Evolutionary conservation across 768 basidiomycete species (phyloP), one percentile per base, ranked within the genome.

Genomic region (Daedaleopsis nitida): DNA sequence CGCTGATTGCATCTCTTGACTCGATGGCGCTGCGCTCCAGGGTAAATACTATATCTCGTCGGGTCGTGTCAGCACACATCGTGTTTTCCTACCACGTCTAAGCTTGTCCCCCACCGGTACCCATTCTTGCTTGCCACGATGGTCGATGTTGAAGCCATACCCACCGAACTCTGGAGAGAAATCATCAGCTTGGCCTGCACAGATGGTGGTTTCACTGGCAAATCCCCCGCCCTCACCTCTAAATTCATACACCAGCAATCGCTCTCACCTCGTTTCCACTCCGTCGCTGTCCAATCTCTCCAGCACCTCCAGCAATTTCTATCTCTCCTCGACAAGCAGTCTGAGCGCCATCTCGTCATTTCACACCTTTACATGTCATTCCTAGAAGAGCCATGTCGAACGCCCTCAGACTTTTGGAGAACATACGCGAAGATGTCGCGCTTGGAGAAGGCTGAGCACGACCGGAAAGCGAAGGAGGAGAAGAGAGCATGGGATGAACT

Each of bases 151-250:
- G 9, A 16, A 16, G 16, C 16, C 43, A 44, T 44, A 16, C 43
- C 43, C 19, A 19, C 43, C 19, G 43, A 44, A 19, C 43, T 44
- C 16, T 44, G 43, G 43, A 16, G 14, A 5, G 16, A 44, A 19
- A 53, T 53, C 35, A 9, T 13, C 8, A 32, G 3, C 34, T 6
- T 13, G 21, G 24, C 52, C 32, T 37, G 21, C 17, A 39, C 37
- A 17, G 58, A 59, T 19, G 58, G 58, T 8, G 58, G 58, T 17
- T 47, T 9, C n/a, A 59, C 58, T 13, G 58, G 58, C n/a, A 45
- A 19, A 16, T 59, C 58, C 12, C 58, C 52, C n/a, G 58, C 49
- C 7, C 58, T 53, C 43, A 47, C 58, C 27, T 52, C 42, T 19
- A 59, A 34, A 16, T 59, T 59, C 51, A 52, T 59, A 39, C 39